phyloP scores from a whole-genome alignment of 805 yeast genomes.

The Brettanomyces custersianus region DNA sequence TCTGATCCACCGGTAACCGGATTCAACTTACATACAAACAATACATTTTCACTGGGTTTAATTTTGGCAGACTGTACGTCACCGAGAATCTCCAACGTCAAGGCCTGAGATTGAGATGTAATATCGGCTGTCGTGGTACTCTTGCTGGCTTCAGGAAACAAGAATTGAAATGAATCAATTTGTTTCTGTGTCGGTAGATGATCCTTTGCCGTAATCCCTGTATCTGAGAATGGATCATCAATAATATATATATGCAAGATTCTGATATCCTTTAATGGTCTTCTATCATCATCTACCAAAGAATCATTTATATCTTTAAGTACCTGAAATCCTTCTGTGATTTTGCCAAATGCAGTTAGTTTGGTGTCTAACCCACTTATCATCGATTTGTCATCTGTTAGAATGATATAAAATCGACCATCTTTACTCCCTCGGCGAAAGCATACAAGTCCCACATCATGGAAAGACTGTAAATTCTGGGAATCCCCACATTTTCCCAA shows the following conservation, averaged over 20 bases:
- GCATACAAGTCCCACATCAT: constrained; percentile 27
- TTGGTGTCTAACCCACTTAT: constrained; percentile 17
- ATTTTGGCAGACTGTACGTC: constrained; percentile 51
- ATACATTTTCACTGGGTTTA: constrained; percentile 51
- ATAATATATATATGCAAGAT: constrained; percentile 42
- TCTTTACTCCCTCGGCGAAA: constrained; percentile 6
- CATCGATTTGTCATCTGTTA: constrained; percentile 20
- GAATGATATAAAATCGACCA: constrained; percentile 30
- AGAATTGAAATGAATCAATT: constrained; percentile 25
- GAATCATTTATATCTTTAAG: constrained; percentile 35
- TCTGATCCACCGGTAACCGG: constrained; percentile 54
- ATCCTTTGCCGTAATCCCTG: constrained; percentile 17
- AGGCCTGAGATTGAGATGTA: constrained; percentile 52
- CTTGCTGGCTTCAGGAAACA: constrained; percentile 13
- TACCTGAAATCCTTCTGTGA: constrained; percentile 41
- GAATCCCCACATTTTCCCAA: background rate
- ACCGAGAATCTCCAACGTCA: constrained; percentile 55
- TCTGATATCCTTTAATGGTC: constrained; percentile 42
- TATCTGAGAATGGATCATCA: constrained; percentile 44
- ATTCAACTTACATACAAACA: constrained; percentile 57
- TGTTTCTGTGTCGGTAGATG: constrained; percentile 29
- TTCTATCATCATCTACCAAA: constrained; percentile 27
- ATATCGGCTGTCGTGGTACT: constrained; percentile 27
- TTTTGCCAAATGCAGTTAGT: constrained; percentile 36
- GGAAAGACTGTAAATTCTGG: background rate